These are phyloP conservation scores for Penicillium sp. DNA, from an alignment of 2,329 filamentous ascomycete genomes.

Conservation along the genomic window DNA sequence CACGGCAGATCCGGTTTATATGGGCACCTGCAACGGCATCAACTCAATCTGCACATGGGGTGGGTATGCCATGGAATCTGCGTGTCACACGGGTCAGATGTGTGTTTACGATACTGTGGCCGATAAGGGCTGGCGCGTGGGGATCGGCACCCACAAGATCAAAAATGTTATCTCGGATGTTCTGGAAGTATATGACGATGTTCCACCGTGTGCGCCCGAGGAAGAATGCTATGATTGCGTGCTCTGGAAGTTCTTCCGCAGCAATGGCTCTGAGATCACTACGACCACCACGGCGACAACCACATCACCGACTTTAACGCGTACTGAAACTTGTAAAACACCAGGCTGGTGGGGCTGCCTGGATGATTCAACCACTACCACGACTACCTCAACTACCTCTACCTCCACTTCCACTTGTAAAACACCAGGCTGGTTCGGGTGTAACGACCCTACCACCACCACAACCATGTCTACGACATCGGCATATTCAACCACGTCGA, in stretches of 20 bases:
- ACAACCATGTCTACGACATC: constrained; percentile 9
- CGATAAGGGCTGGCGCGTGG: constrained; percentile 89
- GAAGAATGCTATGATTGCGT: constrained; percentile 85
- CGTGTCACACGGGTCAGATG: constrained; percentile 85
- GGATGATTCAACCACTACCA: constrained; percentile 46
- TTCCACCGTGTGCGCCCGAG: constrained; percentile 74
- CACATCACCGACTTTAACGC: constrained; percentile 62
- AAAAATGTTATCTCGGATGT: constrained; percentile 84
- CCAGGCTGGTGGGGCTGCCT: constrained; percentile 83
- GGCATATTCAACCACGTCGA: constrained; percentile 15
- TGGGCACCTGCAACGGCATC: constrained; percentile 88
- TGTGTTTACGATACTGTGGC: constrained; percentile 91
- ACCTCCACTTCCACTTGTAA: constrained; percentile 37
- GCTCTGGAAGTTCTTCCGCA: constrained; percentile 92
- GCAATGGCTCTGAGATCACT: constrained; percentile 78
- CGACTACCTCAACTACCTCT: constrained; percentile 26
- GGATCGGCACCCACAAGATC: constrained; percentile 89
- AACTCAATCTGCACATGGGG: constrained; percentile 86
- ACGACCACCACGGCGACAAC: constrained; percentile 58
- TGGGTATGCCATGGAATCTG: constrained; percentile 89
- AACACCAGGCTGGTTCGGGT: constrained; percentile 41
- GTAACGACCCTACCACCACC: constrained; percentile 37
- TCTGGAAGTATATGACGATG: constrained; percentile 75
- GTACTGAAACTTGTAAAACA: constrained; percentile 85
- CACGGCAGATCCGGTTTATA: constrained; percentile 91